phyloP scores from a whole-genome alignment of 2,329 filamentous ascomycete species.

The Stenocarpella maydis region DNA sequence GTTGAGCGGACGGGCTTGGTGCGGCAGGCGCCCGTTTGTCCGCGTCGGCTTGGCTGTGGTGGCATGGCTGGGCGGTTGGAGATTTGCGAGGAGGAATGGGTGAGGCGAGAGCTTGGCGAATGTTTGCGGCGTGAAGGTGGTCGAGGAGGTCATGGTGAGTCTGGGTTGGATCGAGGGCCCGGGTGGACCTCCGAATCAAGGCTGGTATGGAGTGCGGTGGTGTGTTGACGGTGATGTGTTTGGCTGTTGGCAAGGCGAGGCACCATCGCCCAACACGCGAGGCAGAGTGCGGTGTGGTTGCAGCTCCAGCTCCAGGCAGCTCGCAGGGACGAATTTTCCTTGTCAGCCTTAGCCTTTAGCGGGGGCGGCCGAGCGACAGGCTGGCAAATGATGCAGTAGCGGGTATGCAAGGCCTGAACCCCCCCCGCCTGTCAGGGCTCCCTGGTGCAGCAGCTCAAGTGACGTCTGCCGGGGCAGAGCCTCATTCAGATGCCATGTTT shows the following conservation, averaged over 20 bases:
- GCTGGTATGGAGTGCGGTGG: not conserved
- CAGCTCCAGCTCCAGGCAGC: not conserved
- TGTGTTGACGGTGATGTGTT: not conserved
- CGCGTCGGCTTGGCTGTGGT: constrained; percentile 60
- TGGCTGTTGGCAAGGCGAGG: constrained; percentile 4
- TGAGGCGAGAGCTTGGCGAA: constrained; percentile 92
- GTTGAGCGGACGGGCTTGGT: constrained; percentile 74
- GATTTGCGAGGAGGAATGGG: constrained; percentile 88
- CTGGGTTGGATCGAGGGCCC: not conserved
- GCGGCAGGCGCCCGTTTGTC: constrained; percentile 80
- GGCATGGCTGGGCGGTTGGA: constrained; percentile 62
- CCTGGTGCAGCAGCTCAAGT: constrained; percentile 10
- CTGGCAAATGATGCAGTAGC: constrained; percentile 30
- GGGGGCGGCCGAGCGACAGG: constrained; percentile 18
- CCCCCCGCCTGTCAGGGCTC: constrained; percentile 32
- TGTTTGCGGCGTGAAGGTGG: constrained; percentile 66
- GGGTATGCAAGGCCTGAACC: constrained; percentile 33
- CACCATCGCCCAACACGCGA: not conserved
- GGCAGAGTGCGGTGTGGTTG: not conserved
- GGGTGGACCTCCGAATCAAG: not conserved
- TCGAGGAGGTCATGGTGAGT: constrained; percentile 46
- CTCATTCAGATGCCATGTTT: not conserved
- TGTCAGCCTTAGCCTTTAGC: constrained; percentile 34
- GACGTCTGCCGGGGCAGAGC: constrained; percentile 28
- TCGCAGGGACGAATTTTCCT: constrained; percentile 26